Evolutionary conservation across 108 stramenopile genomes (phyloP), one percentile per base, ranked within the genome.

Genomic region (Epithemia pelagica): DNA sequence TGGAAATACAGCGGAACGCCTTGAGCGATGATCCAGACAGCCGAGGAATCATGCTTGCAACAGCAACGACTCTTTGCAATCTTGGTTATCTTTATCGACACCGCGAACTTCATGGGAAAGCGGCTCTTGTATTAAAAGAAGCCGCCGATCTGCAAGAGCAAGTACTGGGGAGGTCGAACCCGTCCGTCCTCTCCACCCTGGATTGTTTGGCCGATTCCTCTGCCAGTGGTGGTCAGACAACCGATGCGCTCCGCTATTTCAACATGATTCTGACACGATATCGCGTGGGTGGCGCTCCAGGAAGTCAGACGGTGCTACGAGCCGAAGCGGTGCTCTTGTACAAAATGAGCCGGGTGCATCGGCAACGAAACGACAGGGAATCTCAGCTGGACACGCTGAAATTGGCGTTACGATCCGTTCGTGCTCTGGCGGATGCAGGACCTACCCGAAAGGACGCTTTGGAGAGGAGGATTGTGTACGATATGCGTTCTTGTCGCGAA

Each of bases 1-100:
- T 83, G 32, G 80, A 81, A 32, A 75, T 81, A 26, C 82, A 81
- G 61, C 65, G 77, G 31, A 79, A 81, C 26, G 67, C 75, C 23
- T 57, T 87, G 24, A 59, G 69, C 33, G 27, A 74, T 30, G 74
- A 82, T 28, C 79, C 81, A 32, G 70, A 82, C 29, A 76, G 66
- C 59, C 74, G 71, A 1, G 74, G 71, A 28, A 59, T 80, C 19
- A 66, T 78, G 63, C 78, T 86, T 67, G 75, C 69, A 2, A 69
- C 76, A 37, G 78, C 85, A 1, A 81, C 81, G 19, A 86, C 85
- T 2, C 61, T 82, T 18, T 80, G 80, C 61, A 86, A 86, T 52
- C 70, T 86, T 8, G 85, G 76, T 2, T 80, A 78, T 65, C 58
- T 86, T 53, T 78, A 82, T 60, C 30, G 64, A 27, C 61, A 80